Percentiles rank a stretch among this genome's conserved stretches.
Conservation (phyloP, 176 grass and related monocot genomes). For the Aegilops umbellulata region DNA sequence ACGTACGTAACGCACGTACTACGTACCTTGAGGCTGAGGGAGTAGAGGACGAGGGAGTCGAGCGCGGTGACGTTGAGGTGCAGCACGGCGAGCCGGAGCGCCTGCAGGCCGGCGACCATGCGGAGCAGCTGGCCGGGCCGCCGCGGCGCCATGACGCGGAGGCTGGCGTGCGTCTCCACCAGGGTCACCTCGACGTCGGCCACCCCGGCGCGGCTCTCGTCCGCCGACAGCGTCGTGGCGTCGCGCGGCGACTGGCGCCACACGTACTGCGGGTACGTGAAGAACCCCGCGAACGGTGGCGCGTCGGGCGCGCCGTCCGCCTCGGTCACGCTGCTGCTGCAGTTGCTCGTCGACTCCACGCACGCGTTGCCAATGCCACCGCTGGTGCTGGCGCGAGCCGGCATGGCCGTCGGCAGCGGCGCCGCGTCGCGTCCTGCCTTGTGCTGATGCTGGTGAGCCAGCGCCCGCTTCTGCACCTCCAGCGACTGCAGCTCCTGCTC, state of each 20-base stretch:
- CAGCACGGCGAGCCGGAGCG: constrained; percentile 58
- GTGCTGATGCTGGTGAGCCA: constrained; percentile 16
- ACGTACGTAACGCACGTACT: neutral
- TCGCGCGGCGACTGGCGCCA: constrained; percentile 63
- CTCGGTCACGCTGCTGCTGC: constrained; percentile 50
- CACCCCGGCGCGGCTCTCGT: constrained; percentile 38
- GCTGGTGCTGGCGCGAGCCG: neutral
- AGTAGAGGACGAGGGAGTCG: constrained; percentile 61
- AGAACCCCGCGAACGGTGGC: constrained; percentile 79
- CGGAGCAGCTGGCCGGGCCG: constrained; percentile 63
- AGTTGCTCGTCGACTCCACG: constrained; percentile 41
- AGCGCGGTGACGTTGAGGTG: constrained; percentile 85
- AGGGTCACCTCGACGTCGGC: constrained; percentile 90
- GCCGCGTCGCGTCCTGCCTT: neutral
- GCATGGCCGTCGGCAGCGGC: neutral
- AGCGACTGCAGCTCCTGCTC: constrained; percentile 91
- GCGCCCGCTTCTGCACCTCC: constrained; percentile 68
- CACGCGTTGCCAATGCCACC: neutral
- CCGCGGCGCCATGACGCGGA: constrained; percentile 61
- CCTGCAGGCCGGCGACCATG: constrained; percentile 63
- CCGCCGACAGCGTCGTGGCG: neutral
- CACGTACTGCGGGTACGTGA: constrained; percentile 87
- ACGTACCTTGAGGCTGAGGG: constrained; percentile 79
- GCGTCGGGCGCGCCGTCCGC: neutral
- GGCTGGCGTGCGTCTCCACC: constrained; percentile 85